Evolutionary conservation across 129 eudicot genomes (phyloP).

Genomic region (Arctium lappa): DNA sequence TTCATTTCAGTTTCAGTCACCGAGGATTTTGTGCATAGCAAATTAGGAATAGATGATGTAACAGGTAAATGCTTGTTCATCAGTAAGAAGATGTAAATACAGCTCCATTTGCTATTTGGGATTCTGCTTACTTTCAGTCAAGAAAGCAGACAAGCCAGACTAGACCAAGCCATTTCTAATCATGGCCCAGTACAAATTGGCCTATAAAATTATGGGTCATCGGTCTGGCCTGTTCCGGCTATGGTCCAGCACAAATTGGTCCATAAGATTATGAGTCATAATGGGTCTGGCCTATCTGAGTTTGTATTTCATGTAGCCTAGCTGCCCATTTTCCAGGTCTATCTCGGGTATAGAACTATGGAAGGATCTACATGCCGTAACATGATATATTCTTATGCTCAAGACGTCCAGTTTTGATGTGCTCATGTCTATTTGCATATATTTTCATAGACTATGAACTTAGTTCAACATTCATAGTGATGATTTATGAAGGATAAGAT

Average conservation of each 20-base stretch:
- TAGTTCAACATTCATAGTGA: no score
- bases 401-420: neutral
- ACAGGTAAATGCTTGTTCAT: neutral
- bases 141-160: neutral
- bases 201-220: neutral
- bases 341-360: neutral
- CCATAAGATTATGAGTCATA: neutral
- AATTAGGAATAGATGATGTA: neutral
- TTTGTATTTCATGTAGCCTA: neutral
- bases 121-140: neutral
- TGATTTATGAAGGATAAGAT: neutral
- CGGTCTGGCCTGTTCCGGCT: neutral
- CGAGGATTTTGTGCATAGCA: neutral
- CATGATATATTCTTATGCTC: neutral
- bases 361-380: neutral
- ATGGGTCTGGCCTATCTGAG: neutral
- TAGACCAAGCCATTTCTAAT: neutral
- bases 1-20: neutral
- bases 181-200: conserved; percentile 2
- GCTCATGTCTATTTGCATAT: neutral
- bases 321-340: neutral
- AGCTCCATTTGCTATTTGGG: neutral
- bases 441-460: no score
- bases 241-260: neutral
- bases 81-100: neutral